These are phyloP conservation scores for Alternaria brassicae DNA, from an alignment of 2,329 filamentous ascomycete species.

Conservation along the genomic window DNA sequence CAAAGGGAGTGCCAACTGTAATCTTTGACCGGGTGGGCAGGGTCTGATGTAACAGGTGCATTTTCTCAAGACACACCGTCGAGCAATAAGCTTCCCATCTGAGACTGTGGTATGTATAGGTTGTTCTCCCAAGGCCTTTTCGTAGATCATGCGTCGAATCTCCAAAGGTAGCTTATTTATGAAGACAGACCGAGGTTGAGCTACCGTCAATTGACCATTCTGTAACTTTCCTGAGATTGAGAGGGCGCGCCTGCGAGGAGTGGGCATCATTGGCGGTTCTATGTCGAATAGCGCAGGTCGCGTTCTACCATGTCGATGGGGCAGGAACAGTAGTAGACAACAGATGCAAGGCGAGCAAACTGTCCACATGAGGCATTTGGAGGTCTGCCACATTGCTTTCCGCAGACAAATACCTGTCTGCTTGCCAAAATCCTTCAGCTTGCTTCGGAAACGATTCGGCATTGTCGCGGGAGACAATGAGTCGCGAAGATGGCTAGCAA, in stretches of 20 bases:
- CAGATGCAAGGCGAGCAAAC: conserved; percentile 28
- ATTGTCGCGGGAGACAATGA: conserved; percentile 1
- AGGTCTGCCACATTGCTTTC: conserved; percentile 15
- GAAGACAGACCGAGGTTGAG: conserved; percentile 28
- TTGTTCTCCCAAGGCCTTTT: conserved; percentile 18
- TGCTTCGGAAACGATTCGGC: conserved; percentile 10
- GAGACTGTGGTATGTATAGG: conserved; percentile 18
- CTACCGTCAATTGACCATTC: conserved; percentile 17
- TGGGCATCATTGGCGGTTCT: conserved; percentile 20
- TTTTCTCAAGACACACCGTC: conserved; percentile 3
- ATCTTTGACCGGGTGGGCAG: background rate
- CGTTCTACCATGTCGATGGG: conserved; percentile 1
- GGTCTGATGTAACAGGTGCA: conserved; percentile 4
- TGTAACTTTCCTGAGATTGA: conserved; percentile 16
- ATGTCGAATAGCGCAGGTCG: background rate
- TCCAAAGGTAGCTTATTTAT: conserved; percentile 30
- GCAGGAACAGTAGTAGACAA: conserved; percentile 18
- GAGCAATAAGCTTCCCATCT: conserved; percentile 16
- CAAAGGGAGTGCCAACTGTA: conserved; percentile 17
- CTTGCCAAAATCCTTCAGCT: conserved; percentile 17
- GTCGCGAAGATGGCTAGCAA: background rate
- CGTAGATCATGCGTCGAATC: conserved; percentile 31
- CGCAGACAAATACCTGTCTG: conserved; percentile 13
- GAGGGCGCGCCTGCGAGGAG: conserved; percentile 25
- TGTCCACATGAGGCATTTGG: conserved; percentile 25